Evolutionary conservation across 345 rosid species (phyloP).

Genomic region (Camelina laxa): DNA sequence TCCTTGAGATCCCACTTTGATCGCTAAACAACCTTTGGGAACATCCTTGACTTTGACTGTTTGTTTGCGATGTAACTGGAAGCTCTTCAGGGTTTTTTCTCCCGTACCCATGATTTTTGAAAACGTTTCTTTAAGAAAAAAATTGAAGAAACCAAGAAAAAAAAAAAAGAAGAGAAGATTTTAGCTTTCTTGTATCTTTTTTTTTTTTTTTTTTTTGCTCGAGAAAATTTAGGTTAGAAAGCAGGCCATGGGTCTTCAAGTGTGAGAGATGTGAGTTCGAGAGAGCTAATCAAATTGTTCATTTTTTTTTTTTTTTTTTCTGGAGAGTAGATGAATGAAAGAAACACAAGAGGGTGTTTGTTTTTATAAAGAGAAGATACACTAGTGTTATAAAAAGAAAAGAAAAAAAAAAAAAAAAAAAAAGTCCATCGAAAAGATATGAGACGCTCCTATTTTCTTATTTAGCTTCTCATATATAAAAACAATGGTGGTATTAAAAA

Average conservation of each 20-base stretch:
- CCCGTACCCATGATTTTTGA: conserved; percentile 36
- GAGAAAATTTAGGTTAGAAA: conserved; percentile 40
- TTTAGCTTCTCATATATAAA: conserved; percentile 5
- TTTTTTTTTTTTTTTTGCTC: background rate
- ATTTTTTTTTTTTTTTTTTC: conserved; percentile 43
- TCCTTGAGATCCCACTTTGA: conserved; percentile 57
- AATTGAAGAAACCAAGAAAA: conserved; percentile 10
- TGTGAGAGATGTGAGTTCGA: conserved; percentile 46
- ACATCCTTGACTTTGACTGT: conserved; percentile 47
- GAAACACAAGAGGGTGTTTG: conserved; percentile 22
- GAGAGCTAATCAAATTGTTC: conserved; percentile 48
- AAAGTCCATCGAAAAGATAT: background rate
- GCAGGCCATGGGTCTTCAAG: conserved; percentile 58
- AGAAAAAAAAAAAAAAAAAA: background rate
- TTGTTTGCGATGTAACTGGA: conserved; percentile 45
- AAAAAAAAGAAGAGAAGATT: background rate
- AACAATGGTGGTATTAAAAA: conserved; percentile 26
- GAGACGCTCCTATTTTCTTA: conserved; percentile 28
- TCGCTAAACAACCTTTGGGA: conserved; percentile 68
- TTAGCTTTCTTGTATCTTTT: conserved; percentile 3
- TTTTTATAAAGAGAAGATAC: conserved; percentile 39
- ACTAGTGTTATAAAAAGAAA: background rate
- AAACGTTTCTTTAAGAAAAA: conserved; percentile 6
- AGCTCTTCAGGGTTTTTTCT: conserved; percentile 39
- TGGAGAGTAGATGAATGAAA: conserved; percentile 41